A percentile compares a stretch with the other conserved stretches of the same genome.
These are phyloP conservation scores for Litsea cubeba DNA, from an alignment of 164 flowering plant genomes.

Conservation along the genomic window DNA sequence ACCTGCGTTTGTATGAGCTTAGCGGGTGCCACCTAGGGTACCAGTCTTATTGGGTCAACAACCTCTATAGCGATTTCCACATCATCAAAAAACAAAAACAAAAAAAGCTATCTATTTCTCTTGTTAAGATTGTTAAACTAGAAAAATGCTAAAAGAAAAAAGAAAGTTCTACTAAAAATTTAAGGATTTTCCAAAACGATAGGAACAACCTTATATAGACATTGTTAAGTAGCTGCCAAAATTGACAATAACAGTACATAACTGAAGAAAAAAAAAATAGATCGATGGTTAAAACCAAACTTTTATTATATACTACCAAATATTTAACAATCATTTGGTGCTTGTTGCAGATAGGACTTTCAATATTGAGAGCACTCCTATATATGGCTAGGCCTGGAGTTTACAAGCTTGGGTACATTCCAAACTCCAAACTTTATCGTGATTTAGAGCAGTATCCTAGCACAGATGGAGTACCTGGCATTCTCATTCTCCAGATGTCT, in stretches of 20 bases:
- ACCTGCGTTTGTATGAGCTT: too few species aligned
- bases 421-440: slow-evolving; percentile 40
- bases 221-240: not conserved
- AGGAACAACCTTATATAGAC: too few species aligned
- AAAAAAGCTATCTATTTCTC: too few species aligned
- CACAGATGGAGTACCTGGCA: slow-evolving; percentile 34
- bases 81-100: too few species aligned
- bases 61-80: too few species aligned
- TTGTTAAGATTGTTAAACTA: too few species aligned
- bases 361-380: slow-evolving; percentile 54
- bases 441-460: slow-evolving; percentile 66
- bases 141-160: too few species aligned
- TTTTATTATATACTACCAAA: too few species aligned
- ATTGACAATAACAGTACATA: not conserved
- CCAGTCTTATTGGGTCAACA: too few species aligned
- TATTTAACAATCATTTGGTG: not conserved
- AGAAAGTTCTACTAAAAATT: too few species aligned
- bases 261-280: not conserved
- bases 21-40: too few species aligned
- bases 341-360: slow-evolving; percentile 50
- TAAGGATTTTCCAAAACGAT: not conserved
- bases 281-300: not conserved
- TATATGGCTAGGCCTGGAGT: slow-evolving; percentile 71
- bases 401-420: slow-evolving; percentile 60
- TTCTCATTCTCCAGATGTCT: slow-evolving; percentile 58